phyloP scores from a whole-genome alignment of 805 yeast genomes.

The Ogataea henricii region DNA sequence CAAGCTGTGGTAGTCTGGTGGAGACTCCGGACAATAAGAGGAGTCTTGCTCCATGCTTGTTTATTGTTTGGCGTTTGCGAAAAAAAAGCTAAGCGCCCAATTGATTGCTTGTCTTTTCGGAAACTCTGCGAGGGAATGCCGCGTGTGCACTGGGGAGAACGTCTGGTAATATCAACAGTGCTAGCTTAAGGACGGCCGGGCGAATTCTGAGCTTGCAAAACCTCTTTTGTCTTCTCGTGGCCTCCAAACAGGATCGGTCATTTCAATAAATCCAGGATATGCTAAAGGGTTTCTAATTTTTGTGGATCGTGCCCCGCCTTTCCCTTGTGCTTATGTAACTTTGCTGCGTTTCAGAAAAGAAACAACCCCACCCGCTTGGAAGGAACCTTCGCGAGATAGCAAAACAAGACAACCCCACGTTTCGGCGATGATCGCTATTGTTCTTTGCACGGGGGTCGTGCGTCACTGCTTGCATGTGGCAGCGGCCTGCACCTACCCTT shows the following conservation, averaged over 20 bases:
- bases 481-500: not conserved
- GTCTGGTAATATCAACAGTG: too few species aligned
- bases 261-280: not conserved
- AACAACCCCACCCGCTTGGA: not conserved
- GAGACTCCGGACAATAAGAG: not conserved
- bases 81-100: too few species aligned
- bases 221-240: not conserved
- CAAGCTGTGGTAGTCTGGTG: slow-evolving; percentile 9
- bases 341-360: slow-evolving; percentile 1
- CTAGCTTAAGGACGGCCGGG: too few species aligned
- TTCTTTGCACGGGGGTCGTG: not conserved
- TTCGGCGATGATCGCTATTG: not conserved
- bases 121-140: too few species aligned
- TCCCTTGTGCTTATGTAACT: slow-evolving; percentile 1
- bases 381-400: not conserved
- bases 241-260: not conserved
- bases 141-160: too few species aligned
- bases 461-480: not conserved
- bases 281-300: not conserved
- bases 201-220: too few species aligned
- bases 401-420: not conserved
- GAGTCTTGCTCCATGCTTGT: not conserved
- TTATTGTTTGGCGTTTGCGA: too few species aligned
- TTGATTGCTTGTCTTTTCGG: too few species aligned
- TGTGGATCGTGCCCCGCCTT: slow-evolving; percentile 1